These are phyloP conservation scores for Daldinia loculata DNA, from an alignment of 495 filamentous ascomycete species.

Conservation along the genomic window DNA sequence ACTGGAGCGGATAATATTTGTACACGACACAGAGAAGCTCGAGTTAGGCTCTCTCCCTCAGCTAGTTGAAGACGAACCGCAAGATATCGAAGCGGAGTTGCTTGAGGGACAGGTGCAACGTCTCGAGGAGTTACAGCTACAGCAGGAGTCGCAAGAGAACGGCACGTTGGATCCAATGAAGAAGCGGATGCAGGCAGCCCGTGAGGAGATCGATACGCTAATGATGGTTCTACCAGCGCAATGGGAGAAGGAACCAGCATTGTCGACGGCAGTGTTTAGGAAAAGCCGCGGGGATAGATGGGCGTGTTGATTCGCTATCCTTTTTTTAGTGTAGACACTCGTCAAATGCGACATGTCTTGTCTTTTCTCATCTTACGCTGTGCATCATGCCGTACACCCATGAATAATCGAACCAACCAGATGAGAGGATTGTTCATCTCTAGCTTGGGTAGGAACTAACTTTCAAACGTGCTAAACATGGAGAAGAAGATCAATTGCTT, in stretches of 20 bases:
- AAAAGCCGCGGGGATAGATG: conserved; percentile 37
- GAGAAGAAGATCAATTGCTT: conserved; percentile 20
- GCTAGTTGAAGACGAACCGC: conserved; percentile 37
- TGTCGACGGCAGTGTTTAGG: conserved; percentile 44
- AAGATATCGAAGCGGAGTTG: conserved; percentile 22
- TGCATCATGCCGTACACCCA: conserved; percentile 26
- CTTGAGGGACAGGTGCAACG: conserved; percentile 31
- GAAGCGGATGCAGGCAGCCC: conserved; percentile 43
- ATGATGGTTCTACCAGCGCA: conserved; percentile 41
- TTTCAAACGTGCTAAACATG: conserved; percentile 16
- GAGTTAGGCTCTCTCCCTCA: conserved; percentile 34
- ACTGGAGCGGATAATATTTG: conserved; percentile 42
- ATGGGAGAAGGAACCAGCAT: conserved; percentile 41
- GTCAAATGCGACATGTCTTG: conserved; percentile 30
- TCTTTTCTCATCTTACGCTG: conserved; percentile 21
- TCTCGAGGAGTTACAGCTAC: conserved; percentile 20
- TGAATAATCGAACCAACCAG: conserved; percentile 19
- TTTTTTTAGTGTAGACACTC: conserved; percentile 11
- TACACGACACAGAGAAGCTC: conserved; percentile 40
- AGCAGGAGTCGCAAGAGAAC: conserved; percentile 19
- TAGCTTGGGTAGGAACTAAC: conserved; percentile 10
- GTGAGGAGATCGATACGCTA: conserved; percentile 43
- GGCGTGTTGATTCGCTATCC: conserved; percentile 24
- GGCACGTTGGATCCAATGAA: conserved; percentile 30
- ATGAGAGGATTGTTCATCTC: conserved; percentile 7